Percentiles rank a stretch among this genome's conserved stretches.
These are phyloP conservation scores for Eucalyptus decipiens DNA, from an alignment of 345 rosid species.

Conservation along the genomic window DNA sequence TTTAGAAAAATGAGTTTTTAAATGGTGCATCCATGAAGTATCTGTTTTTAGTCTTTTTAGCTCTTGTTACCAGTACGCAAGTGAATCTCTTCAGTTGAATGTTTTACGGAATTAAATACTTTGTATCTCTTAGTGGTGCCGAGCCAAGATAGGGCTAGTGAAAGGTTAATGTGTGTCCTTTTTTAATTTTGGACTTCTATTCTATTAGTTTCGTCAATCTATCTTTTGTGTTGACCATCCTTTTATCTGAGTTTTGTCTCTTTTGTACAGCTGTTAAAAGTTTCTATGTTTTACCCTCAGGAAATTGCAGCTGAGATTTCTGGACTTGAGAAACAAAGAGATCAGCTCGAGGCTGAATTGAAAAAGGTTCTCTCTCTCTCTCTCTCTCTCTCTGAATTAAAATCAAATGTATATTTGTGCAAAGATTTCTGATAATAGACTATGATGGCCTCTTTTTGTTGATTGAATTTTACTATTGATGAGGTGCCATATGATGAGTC, in stretches of 20 bases:
- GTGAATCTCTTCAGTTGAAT: neutral
- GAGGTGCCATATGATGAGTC: neutral
- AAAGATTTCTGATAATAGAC: neutral
- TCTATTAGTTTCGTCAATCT: neutral
- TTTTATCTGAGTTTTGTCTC: neutral
- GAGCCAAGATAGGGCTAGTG: neutral
- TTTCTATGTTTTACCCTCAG: slow-evolving; percentile 21
- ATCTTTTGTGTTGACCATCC: neutral
- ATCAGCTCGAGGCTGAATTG: slow-evolving; percentile 85
- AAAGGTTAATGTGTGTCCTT: neutral
- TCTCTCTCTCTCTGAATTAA: neutral
- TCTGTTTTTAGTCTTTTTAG: neutral
- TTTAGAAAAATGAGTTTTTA: neutral
- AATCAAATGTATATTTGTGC: neutral
- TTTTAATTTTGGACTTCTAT: neutral
- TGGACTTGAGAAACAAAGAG: slow-evolving; percentile 70
- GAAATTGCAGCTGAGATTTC: slow-evolving; percentile 75
- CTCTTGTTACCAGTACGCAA: neutral
- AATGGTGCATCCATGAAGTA: neutral
- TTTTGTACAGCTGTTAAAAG: neutral
- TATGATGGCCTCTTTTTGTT: neutral
- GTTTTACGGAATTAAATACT: neutral
- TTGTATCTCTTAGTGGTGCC: neutral
- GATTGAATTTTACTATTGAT: neutral
- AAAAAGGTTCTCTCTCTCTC: slow-evolving; percentile 40